Evolutionary conservation across 2,329 filamentous ascomycete species (phyloP).

Genomic region (Hawksworthiomyces lignivorus): DNA sequence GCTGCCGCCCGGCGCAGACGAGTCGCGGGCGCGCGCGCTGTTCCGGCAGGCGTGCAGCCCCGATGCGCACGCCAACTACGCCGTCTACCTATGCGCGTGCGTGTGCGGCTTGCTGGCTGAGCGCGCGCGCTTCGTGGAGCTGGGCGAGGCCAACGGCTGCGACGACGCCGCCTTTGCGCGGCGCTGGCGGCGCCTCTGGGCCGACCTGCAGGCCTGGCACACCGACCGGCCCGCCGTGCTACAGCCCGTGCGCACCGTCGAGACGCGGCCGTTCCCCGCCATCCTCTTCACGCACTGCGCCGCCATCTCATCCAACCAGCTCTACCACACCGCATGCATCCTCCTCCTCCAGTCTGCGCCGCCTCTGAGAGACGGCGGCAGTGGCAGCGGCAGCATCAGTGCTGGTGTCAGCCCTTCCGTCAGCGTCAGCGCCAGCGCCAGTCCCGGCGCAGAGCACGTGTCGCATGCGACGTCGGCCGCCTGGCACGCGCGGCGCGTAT

Average conservation of each 20-base stretch:
- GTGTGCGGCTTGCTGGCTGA: too few species aligned
- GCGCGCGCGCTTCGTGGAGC: too few species aligned
- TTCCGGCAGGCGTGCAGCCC: slow-evolving; percentile 27
- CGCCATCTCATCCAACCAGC: slow-evolving; percentile 49
- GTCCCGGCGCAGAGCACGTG: too few species aligned
- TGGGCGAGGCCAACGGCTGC: slow-evolving; percentile 37
- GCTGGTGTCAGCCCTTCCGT: too few species aligned
- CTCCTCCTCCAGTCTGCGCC: slow-evolving; percentile 43
- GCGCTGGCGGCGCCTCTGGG: slow-evolving; percentile 42
- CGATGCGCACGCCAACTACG: slow-evolving; percentile 53
- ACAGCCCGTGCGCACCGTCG: slow-evolving; percentile 34
- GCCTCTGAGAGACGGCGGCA: too few species aligned
- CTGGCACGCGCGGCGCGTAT: slow-evolving; percentile 51
- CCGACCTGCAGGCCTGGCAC: slow-evolving; percentile 41
- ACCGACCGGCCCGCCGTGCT: slow-evolving; percentile 38
- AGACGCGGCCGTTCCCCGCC: slow-evolving; percentile 39
- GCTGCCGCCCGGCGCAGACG: slow-evolving; percentile 35
- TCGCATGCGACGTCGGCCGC: too few species aligned
- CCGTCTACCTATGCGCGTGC: slow-evolving; percentile 48
- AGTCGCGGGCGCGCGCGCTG: too few species aligned
- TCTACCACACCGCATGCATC: slow-evolving; percentile 49
- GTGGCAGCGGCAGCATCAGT: too few species aligned
- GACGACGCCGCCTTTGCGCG: slow-evolving; percentile 31
- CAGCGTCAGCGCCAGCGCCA: too few species aligned
- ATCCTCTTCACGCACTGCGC: slow-evolving; percentile 46